Evolutionary conservation across 768 basidiomycete genomes (phyloP).

Genomic region (Chlorophyllum brunneum): DNA sequence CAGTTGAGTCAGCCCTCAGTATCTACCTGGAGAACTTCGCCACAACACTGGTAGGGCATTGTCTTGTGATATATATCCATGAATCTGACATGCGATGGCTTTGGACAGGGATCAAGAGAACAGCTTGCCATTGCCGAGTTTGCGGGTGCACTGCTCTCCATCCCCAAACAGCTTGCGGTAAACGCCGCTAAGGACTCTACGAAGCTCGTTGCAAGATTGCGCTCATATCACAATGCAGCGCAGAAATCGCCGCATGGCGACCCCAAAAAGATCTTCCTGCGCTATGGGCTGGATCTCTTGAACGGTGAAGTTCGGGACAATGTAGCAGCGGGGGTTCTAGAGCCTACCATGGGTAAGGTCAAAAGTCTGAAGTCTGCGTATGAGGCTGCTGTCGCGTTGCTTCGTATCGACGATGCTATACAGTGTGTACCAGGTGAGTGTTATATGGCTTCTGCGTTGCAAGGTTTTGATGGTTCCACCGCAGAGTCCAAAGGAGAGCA

Average conservation of each 20-base stretch:
- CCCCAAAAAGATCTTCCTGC: constrained; percentile 84
- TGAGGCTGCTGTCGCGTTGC: constrained; percentile 90
- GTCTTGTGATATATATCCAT: neutral
- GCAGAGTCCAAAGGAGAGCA: constrained; percentile 69
- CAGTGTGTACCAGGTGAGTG: constrained; percentile 80
- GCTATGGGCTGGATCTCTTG: constrained; percentile 92
- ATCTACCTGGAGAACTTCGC: constrained; percentile 99
- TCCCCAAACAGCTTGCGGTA: constrained; percentile 94
- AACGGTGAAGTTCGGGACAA: constrained; percentile 97
- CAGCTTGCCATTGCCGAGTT: constrained; percentile 99
- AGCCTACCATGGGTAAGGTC: constrained; percentile 96
- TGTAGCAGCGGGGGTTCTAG: constrained; percentile 86
- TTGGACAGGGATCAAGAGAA: constrained; percentile 88
- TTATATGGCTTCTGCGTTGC: neutral
- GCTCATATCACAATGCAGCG: constrained; percentile 95
- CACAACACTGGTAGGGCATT: constrained; percentile 77
- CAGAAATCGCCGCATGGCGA: constrained; percentile 90
- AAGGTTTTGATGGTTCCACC: neutral
- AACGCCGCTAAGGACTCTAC: constrained; percentile 99
- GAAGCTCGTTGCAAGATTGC: constrained; percentile 92
- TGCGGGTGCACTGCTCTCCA: constrained; percentile 85
- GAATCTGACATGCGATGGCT: neutral
- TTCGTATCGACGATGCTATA: constrained; percentile 96
- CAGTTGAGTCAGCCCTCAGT: constrained; percentile 94
- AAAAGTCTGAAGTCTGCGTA: constrained; percentile 96